phyloP scores from a whole-genome alignment of 176 grass and related monocot genomes.

The Leersia perrieri region DNA sequence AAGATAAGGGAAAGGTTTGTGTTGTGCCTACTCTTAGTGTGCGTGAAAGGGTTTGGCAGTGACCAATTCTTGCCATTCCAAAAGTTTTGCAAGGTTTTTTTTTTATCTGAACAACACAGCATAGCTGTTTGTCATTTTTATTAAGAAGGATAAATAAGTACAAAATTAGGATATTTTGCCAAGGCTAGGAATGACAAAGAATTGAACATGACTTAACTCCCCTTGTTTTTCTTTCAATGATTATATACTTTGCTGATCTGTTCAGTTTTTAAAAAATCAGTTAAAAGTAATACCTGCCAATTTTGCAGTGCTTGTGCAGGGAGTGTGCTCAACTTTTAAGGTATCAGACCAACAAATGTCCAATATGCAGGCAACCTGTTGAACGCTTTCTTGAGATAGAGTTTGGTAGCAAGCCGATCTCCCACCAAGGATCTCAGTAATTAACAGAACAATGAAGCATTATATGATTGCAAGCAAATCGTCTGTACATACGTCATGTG shows the following conservation, averaged over 20 bases:
- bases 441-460: neutral
- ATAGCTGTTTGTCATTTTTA: too few species aligned
- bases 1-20: neutral
- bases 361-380: constrained; percentile 59
- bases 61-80: too few species aligned
- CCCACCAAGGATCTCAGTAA: constrained; percentile 11
- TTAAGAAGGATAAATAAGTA: too few species aligned
- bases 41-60: too few species aligned
- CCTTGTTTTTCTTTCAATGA: neutral
- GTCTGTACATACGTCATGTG: constrained; percentile 7
- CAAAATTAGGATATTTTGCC: too few species aligned
- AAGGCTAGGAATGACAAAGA: too few species aligned
- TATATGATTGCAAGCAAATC: neutral
- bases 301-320: constrained; percentile 59
- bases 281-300: neutral
- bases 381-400: constrained; percentile 49
- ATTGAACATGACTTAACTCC: neutral
- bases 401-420: constrained; percentile 8
- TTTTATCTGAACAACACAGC: too few species aligned
- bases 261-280: neutral
- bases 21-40: neutral
- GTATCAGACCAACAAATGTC: constrained; percentile 60
- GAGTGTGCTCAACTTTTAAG: constrained; percentile 55
- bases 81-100: too few species aligned
- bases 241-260: neutral